phyloP scores from a whole-genome alignment of 306 rosid genomes.

The Prunus persica region DNA sequence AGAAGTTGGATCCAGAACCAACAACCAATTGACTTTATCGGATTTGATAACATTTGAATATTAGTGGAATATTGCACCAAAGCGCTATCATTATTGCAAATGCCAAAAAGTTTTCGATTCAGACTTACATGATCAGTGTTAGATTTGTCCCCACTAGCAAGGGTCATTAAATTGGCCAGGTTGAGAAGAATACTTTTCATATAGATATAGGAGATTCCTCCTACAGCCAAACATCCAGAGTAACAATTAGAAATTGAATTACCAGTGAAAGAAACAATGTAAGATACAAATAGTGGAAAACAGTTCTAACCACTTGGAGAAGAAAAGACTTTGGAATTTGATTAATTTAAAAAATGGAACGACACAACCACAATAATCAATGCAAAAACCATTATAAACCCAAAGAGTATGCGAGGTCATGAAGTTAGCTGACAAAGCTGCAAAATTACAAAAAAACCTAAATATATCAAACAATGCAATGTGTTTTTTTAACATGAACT shows the following conservation, averaged over 20 bases:
- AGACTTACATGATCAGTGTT: conserved; percentile 58
- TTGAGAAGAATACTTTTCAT: conserved; percentile 68
- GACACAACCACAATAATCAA: background rate
- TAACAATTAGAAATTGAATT: conserved; percentile 16
- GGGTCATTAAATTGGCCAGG: conserved; percentile 66
- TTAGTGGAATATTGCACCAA: conserved; percentile 6
- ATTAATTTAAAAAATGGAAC: background rate
- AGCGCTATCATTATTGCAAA: background rate
- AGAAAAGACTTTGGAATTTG: background rate
- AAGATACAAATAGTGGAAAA: background rate
- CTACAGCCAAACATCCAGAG: conserved; percentile 43
- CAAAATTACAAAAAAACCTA: background rate
- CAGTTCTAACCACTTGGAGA: background rate
- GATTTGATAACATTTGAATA: background rate
- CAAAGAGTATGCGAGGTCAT: background rate
- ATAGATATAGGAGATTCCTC: conserved; percentile 50
- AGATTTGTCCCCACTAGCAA: conserved; percentile 30
- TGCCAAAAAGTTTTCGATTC: background rate
- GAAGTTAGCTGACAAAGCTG: background rate
- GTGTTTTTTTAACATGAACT: background rate
- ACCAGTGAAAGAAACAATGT: background rate
- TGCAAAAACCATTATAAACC: background rate
- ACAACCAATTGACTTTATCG: background rate
- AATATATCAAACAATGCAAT: background rate
- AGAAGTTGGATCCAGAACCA: conserved; percentile 3